phyloP scores from a whole-genome alignment of 805 yeast genomes.

The Suhomyces xylopsoci region DNA sequence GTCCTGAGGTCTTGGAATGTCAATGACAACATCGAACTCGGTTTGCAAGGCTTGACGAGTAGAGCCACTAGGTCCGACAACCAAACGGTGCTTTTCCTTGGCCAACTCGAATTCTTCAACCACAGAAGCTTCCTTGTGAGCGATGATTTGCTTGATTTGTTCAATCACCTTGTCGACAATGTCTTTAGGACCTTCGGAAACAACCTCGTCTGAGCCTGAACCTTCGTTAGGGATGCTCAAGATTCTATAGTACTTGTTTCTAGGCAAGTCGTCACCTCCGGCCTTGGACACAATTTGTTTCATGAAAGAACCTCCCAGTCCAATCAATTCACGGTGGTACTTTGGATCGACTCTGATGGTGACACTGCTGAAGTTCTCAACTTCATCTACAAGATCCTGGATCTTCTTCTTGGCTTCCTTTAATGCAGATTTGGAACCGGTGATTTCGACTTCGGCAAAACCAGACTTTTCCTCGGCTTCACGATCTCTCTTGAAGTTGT shows the following conservation, averaged over 20 bases:
- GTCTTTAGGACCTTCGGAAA: slow-evolving; percentile 69
- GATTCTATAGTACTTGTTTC: slow-evolving; percentile 49
- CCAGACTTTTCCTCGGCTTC: slow-evolving; percentile 47
- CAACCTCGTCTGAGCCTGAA: slow-evolving; percentile 56
- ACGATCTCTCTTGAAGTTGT: slow-evolving; percentile 41
- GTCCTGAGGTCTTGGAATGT: slow-evolving; percentile 61
- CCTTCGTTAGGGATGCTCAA: slow-evolving; percentile 69
- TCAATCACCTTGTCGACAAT: slow-evolving; percentile 67
- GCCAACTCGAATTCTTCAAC: slow-evolving; percentile 57
- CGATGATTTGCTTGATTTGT: slow-evolving; percentile 61
- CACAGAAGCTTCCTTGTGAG: slow-evolving; percentile 58
- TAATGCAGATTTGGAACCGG: slow-evolving; percentile 76
- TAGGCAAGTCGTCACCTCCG: slow-evolving; percentile 54
- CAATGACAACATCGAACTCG: slow-evolving; percentile 60
- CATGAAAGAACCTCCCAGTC: slow-evolving; percentile 71
- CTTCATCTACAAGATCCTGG: slow-evolving; percentile 58
- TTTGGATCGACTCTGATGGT: slow-evolving; percentile 67
- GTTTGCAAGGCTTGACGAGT: slow-evolving; percentile 69
- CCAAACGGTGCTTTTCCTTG: slow-evolving; percentile 66
- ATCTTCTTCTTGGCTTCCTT: slow-evolving; percentile 67
- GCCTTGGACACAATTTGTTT: slow-evolving; percentile 74
- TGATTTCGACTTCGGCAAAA: slow-evolving; percentile 60
- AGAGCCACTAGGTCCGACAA: slow-evolving; percentile 81
- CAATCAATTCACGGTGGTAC: slow-evolving; percentile 73
- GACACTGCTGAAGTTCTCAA: slow-evolving; percentile 57